These are phyloP conservation scores for Rhamnella rubrinervis DNA, from an alignment of 331 rosid species.

Conservation along the genomic window DNA sequence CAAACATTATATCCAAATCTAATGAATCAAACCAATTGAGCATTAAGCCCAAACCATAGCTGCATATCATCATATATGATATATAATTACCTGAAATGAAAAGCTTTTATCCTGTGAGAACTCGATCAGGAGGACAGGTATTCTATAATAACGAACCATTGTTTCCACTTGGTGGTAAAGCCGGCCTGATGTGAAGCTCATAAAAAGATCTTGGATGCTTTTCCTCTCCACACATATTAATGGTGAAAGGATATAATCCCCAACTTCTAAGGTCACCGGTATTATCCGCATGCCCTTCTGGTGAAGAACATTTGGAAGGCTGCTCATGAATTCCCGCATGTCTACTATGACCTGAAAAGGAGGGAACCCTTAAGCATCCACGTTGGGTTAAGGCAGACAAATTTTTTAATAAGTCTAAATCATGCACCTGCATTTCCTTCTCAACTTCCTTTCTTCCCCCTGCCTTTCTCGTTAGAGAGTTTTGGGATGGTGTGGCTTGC, in stretches of 20 bases:
- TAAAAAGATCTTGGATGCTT: conserved; percentile 95
- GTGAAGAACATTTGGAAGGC: conserved; percentile 97
- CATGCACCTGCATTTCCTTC: conserved; percentile 78
- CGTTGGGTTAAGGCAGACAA: conserved; percentile 10
- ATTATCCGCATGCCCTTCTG: conserved; percentile 90
- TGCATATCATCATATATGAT: background rate
- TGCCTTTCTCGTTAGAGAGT: conserved; percentile 82
- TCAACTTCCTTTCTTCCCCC: conserved; percentile 83
- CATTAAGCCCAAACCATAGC: background rate
- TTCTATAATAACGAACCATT: conserved; percentile 90
- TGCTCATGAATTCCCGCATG: conserved; percentile 99
- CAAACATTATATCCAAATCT: conserved; percentile 25
- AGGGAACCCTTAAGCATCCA: conserved; percentile 23
- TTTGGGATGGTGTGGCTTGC: conserved; percentile 45
- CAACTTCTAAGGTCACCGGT: conserved; percentile 95
- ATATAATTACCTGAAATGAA: conserved; percentile 81
- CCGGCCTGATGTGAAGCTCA: conserved; percentile 97
- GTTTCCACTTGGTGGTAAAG: conserved; percentile 95
- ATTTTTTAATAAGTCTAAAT: conserved; percentile 17
- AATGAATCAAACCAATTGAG: conserved; percentile 10
- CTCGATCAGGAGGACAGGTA: conserved; percentile 92
- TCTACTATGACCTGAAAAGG: conserved; percentile 86
- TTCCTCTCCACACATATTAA: conserved; percentile 93
- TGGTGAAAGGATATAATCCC: conserved; percentile 95
- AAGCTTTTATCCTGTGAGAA: conserved; percentile 96